These are phyloP conservation scores for Rhodotorula babjevae DNA, from an alignment of 768 basidiomycete species.

Conservation along the genomic window DNA sequence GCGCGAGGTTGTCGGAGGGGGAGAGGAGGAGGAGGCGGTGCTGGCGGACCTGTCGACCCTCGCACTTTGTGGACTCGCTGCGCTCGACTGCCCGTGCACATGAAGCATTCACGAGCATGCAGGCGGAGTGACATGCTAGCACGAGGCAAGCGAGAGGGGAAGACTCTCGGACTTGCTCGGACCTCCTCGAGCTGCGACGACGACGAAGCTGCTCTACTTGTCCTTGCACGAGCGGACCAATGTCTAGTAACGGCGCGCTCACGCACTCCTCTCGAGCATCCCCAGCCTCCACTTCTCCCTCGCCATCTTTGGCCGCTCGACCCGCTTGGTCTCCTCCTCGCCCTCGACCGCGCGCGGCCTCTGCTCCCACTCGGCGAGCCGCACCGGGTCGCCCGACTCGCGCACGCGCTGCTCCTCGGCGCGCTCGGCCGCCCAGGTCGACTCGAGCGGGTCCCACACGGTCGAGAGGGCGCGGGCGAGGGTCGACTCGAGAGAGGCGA, in stretches of 20 bases:
- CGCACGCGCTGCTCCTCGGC: slow-evolving; percentile 57
- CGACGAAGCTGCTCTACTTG: too few relatives aligned
- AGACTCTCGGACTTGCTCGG: too few relatives aligned
- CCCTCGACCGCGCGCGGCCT: slow-evolving; percentile 25
- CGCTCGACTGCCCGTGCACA: too few relatives aligned
- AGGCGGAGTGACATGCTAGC: too few relatives aligned
- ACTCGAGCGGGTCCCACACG: slow-evolving; percentile 26
- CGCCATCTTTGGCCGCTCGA: slow-evolving; percentile 26
- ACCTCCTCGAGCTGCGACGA: too few relatives aligned
- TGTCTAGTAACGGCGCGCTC: neutral
- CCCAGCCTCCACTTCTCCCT: slow-evolving; percentile 8
- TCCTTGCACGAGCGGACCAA: neutral
- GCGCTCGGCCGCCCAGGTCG: slow-evolving; percentile 51
- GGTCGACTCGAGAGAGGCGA: slow-evolving; percentile 54
- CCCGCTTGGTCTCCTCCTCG: slow-evolving; percentile 32
- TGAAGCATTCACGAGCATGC: too few relatives aligned
- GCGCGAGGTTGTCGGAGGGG: neutral
- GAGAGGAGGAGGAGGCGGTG: neutral
- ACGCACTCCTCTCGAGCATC: slow-evolving; percentile 3
- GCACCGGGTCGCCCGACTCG: slow-evolving; percentile 22
- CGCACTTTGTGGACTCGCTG: too few relatives aligned
- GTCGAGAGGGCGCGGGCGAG: neutral
- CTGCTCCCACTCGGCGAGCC: slow-evolving; percentile 16
- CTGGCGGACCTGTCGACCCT: too few relatives aligned
- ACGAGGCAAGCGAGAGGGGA: too few relatives aligned